phyloP scores from a whole-genome alignment of 73 alveolate genomes.

The Paramecium sexaurelia region DNA sequence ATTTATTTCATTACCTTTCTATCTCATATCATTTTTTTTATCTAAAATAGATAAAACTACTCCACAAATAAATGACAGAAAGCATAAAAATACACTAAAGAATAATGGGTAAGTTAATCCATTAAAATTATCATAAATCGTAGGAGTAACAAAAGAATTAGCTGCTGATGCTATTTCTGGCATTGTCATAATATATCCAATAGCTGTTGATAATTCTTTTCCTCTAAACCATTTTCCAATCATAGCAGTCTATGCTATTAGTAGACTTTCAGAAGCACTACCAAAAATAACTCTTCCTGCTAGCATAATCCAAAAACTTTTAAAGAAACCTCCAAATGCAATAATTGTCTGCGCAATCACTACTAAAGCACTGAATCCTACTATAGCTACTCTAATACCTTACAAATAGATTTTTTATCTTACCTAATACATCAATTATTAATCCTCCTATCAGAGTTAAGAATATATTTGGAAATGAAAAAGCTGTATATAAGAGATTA shows the following conservation, averaged over 20 bases:
- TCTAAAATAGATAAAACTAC: not conserved
- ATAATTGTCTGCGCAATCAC: not conserved
- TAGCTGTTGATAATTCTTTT: conserved; percentile 54
- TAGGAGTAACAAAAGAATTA: not conserved
- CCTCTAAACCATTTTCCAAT: conserved; percentile 48
- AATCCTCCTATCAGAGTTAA: conserved; percentile 22
- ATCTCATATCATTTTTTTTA: not conserved
- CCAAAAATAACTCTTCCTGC: conserved; percentile 49
- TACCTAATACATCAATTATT: conserved; percentile 23
- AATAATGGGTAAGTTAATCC: conserved; percentile 15
- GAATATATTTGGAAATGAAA: conserved; percentile 46
- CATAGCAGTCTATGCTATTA: conserved; percentile 5
- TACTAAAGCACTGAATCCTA: conserved; percentile 1
- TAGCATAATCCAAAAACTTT: not conserved
- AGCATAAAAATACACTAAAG: not conserved
- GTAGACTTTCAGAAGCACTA: not conserved
- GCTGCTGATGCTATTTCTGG: conserved; percentile 49
- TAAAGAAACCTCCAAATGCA: conserved; percentile 18
- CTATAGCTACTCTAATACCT: conserved; percentile 27
- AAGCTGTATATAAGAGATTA: conserved; percentile 34
- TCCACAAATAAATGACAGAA: conserved; percentile 43
- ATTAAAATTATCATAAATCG: not conserved
- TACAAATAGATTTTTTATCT: not conserved
- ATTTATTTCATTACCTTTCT: not conserved
- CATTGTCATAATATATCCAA: conserved; percentile 40